Conservation (phyloP, 2,329 filamentous ascomycete genomes). For the Aaosphaeria pasadenensis region DNA sequence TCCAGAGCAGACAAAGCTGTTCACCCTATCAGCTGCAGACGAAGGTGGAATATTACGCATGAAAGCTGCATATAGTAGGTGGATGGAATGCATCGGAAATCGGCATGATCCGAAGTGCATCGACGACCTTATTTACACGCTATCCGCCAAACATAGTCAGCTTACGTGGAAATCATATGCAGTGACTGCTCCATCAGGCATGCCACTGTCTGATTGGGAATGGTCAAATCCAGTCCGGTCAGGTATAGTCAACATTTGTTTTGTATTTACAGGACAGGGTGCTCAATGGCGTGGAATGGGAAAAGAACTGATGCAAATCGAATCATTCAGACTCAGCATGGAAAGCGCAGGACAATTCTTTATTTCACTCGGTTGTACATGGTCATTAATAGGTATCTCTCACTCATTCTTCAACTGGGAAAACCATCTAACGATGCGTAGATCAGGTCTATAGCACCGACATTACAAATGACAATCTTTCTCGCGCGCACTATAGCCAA, state of each 20-base stretch:
- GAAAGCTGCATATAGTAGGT: no score
- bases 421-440: no score
- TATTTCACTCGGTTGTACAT: neutral
- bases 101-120: no score
- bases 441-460: no score
- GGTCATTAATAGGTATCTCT: neutral
- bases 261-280: constrained; percentile 45
- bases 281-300: constrained; percentile 44
- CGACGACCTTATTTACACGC: neutral
- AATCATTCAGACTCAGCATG: neutral
- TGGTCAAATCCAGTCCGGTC: neutral
- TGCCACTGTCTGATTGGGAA: no score
- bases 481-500: constrained; percentile 10
- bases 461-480: no score
- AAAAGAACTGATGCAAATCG: constrained; percentile 24
- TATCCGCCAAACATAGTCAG: neutral
- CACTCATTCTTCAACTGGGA: neutral
- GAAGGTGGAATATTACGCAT: constrained; percentile 7
- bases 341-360: neutral
- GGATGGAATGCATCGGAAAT: no score
- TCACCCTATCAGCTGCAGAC: neutral
- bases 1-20: neutral
- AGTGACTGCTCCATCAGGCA: no score
- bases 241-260: neutral
- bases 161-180: neutral